Percentiles rank a stretch among this genome's conserved stretches.
Evolutionary conservation across 768 basidiomycete species (phyloP).

Genomic region (Amanita rimosa): DNA sequence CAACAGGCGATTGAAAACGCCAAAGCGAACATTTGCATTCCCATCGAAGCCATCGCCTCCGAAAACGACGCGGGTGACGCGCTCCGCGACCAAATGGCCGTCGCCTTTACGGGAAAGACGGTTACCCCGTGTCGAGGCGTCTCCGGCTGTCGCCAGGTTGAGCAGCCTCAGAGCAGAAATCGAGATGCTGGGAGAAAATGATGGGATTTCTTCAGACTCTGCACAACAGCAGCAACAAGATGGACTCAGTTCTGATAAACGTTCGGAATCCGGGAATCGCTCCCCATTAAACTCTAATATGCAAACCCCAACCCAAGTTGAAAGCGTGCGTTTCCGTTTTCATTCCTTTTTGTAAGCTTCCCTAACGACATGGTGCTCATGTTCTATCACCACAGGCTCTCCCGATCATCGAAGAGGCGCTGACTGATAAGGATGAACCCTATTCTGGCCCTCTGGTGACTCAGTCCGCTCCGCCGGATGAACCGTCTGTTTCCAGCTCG

Average conservation of each 20-base stretch:
- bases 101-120: not conserved
- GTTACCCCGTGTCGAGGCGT: slow-evolving; percentile 12
- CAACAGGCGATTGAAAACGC: slow-evolving; percentile 6
- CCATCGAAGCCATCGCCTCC: slow-evolving; percentile 6
- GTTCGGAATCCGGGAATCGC: slow-evolving; percentile 1
- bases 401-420: not conserved
- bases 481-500: not conserved
- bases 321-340: slow-evolving; percentile 6
- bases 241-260: slow-evolving; percentile 3
- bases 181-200: slow-evolving; percentile 10
- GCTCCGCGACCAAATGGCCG: slow-evolving; percentile 3
- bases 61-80: not conserved
- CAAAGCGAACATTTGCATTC: slow-evolving; percentile 2
- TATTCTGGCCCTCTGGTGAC: not conserved
- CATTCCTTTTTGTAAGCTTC: not conserved
- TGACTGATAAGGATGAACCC: not conserved
- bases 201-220: slow-evolving; percentile 11
- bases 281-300: slow-evolving; percentile 6
- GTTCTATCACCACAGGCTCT: slow-evolving; percentile 1
- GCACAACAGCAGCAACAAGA: slow-evolving; percentile 3
- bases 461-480: slow-evolving; percentile 1
- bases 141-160: slow-evolving; percentile 14
- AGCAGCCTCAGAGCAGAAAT: slow-evolving; percentile 16
- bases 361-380: slow-evolving; percentile 6
- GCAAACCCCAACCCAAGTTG: not conserved